Conservation (phyloP, 345 rosid genomes). For the Ricinus communis region DNA sequence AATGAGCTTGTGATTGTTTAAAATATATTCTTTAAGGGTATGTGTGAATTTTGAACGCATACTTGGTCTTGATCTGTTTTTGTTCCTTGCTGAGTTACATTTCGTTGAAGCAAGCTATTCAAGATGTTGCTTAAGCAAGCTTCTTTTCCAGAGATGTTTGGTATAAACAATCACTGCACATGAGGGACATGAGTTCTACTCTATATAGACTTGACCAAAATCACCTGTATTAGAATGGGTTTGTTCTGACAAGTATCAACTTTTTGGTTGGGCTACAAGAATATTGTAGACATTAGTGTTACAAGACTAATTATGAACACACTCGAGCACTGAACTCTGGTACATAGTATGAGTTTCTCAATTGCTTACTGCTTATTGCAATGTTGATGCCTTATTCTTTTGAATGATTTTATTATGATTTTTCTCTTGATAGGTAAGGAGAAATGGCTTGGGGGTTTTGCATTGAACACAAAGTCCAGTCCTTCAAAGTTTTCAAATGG, state of each 20-base stretch:
- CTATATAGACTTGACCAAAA: too few relatives aligned
- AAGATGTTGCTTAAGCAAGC: too few relatives aligned
- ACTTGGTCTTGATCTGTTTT: too few relatives aligned
- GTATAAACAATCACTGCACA: background rate
- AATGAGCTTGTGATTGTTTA: too few relatives aligned
- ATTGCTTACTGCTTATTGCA: background rate
- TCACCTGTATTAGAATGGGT: too few relatives aligned
- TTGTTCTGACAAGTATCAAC: background rate
- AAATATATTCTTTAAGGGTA: too few relatives aligned
- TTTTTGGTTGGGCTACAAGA: background rate
- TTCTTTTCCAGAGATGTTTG: background rate
- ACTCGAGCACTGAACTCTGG: background rate
- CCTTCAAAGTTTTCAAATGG: slow-evolving; percentile 38
- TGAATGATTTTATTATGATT: background rate
- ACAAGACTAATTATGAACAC: background rate
- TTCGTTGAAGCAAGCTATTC: background rate
- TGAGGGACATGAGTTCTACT: too few relatives aligned
- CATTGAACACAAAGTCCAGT: slow-evolving; percentile 25
- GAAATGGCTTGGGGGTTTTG: slow-evolving; percentile 29
- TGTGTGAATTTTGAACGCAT: too few relatives aligned
- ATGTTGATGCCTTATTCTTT: background rate
- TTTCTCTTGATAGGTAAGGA: slow-evolving; percentile 21
- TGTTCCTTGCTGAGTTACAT: background rate
- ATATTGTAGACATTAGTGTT: background rate
- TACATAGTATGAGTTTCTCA: background rate